Evolutionary conservation across 1,284 basidiomycete species (phyloP), one percentile per base, ranked within the genome.

Genomic region (Cronartium quercuum): DNA sequence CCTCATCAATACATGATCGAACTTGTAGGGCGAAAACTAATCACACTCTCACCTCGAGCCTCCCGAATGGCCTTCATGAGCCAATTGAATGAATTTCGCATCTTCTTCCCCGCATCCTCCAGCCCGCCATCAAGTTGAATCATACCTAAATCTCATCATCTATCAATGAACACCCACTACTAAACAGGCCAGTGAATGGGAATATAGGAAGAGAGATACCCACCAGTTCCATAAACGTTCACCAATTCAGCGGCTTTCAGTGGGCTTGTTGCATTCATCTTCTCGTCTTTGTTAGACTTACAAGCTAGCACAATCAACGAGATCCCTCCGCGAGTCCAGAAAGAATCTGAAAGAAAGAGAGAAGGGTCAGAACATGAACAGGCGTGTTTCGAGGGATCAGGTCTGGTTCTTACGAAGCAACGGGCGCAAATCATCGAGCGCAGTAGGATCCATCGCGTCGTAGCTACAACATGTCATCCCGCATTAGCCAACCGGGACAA

Each of bases 221-320:
- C 34, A 75, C 71, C 71, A 41, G 65, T 75, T 1, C 79, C 78
- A 47, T 79, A 80, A 5, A 78, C 76, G 65, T 79, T 80, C 67
- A 78, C 79, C 0, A 80, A 67, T 24, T 76, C 76, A 1, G 80
- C 78, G 0, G 78, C 79, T 24, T 77, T 76, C 37, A 71, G 66
- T 10, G 78, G 79, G 61, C 79, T 78, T n/a, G 76, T 75, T 6
- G 69, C 73, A 55, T 78, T 73, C 29, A 61, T 37, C 9, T 61
- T 41, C 12, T 75, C 66, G 13, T 77, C 76, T 24, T 75, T 60
- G 5, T 58, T 29, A 15, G 80, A 79, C 51, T 81, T 81, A 67
- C 80, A 80, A 0, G 79, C 80, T 35, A 81, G 76, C 5, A 81
- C 80, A 66, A 81, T 79, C 41, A 80, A 70, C 18, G 77, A 68